Conservation (phyloP, 441 rosid genomes). For the Breynia disticha region DNA sequence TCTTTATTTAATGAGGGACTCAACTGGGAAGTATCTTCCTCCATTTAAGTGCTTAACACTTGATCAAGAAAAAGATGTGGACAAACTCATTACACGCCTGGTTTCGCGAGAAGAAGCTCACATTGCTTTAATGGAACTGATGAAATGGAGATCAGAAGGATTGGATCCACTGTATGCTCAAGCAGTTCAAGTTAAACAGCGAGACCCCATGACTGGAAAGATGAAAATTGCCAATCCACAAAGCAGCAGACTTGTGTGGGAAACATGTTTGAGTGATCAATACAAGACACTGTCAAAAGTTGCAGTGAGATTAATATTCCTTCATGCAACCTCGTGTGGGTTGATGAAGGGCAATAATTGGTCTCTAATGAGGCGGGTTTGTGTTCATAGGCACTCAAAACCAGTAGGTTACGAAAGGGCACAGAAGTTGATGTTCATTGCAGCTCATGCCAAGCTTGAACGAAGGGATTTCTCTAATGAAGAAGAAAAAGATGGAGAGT, state of each 20-base stretch:
- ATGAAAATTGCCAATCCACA: slow-evolving; percentile 84
- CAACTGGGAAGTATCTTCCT: slow-evolving; percentile 77
- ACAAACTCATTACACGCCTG: slow-evolving; percentile 73
- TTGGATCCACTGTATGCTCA: slow-evolving; percentile 82
- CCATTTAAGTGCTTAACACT: slow-evolving; percentile 72
- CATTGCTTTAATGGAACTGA: slow-evolving; percentile 86
- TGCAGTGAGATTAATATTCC: slow-evolving; percentile 86
- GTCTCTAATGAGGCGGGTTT: slow-evolving; percentile 61
- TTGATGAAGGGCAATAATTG: slow-evolving; percentile 74
- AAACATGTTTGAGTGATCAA: slow-evolving; percentile 73
- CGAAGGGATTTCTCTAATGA: slow-evolving; percentile 64
- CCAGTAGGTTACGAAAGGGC: slow-evolving; percentile 53
- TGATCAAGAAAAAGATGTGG: slow-evolving; percentile 92
- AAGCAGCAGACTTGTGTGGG: slow-evolving; percentile 94
- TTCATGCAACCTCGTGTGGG: slow-evolving; percentile 74
- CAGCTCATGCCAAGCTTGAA: slow-evolving; percentile 79
- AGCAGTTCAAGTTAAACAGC: slow-evolving; percentile 88
- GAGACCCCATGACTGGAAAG: slow-evolving; percentile 73
- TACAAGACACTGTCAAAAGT: slow-evolving; percentile 81
- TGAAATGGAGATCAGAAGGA: slow-evolving; percentile 97
- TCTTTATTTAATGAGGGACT: slow-evolving; percentile 65
- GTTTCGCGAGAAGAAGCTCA: slow-evolving; percentile 90
- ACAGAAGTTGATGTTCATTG: slow-evolving; percentile 74
- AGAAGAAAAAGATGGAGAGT: slow-evolving; percentile 69
- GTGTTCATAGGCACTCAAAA: slow-evolving; percentile 46